Conservation (phyloP, 192 early-diverging fungal genomes). For the Lobosporangium transversale region DNA sequence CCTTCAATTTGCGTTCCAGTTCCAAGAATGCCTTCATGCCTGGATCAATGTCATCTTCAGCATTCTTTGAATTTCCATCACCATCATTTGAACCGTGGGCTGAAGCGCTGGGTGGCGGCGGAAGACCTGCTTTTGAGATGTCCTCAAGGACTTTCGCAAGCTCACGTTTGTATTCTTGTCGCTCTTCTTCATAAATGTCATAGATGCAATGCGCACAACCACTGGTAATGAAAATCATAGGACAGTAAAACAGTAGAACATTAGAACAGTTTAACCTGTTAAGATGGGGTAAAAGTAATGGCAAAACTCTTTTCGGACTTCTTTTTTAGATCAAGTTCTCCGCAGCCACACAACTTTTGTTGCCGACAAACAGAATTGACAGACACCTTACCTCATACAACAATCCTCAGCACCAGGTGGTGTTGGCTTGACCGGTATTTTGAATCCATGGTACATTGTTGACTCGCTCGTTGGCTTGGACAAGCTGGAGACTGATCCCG, state of each 20-base stretch:
- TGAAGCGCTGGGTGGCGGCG: slow-evolving; percentile 20
- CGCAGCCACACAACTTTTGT: no score
- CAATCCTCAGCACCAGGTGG: slow-evolving; percentile 49
- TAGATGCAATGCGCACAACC: slow-evolving; percentile 49
- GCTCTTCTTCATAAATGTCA: slow-evolving; percentile 47
- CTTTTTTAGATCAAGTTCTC: no score
- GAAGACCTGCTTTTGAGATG: slow-evolving; percentile 33
- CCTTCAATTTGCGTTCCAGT: slow-evolving; percentile 57
- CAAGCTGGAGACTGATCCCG: slow-evolving; percentile 10
- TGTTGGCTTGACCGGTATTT: slow-evolving; percentile 28
- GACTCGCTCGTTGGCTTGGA: slow-evolving; percentile 6
- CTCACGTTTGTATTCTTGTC: slow-evolving; percentile 34
- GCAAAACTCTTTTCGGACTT: no score
- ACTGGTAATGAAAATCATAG: slow-evolving; percentile 4
- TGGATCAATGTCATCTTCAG: slow-evolving; percentile 58
- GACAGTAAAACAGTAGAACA: no score
- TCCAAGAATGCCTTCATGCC: slow-evolving; percentile 63
- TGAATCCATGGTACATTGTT: slow-evolving; percentile 33
- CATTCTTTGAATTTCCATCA: slow-evolving; percentile 7
- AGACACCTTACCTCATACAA: slow-evolving; percentile 48
- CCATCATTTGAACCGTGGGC: not conserved
- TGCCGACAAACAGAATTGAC: no score
- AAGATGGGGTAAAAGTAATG: no score
- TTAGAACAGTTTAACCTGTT: no score
- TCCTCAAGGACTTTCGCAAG: slow-evolving; percentile 19